Evolutionary conservation across 2,329 filamentous ascomycete species (phyloP).

Genomic region (Alternaria metachromatica): DNA sequence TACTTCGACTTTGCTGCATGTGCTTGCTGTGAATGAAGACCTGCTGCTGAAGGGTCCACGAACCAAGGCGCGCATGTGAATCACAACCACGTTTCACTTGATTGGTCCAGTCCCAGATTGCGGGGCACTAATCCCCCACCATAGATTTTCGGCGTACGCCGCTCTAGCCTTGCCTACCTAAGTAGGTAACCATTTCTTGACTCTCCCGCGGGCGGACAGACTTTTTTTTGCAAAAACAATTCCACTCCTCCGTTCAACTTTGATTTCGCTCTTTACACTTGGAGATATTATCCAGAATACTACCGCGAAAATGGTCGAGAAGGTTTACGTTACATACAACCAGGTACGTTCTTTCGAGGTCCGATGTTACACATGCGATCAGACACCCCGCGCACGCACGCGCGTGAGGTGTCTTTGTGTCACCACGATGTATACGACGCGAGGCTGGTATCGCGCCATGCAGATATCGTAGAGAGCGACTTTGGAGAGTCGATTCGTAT

Average conservation of each 20-base stretch:
- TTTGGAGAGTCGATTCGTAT: not conserved
- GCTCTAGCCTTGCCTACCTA: conserved; percentile 14
- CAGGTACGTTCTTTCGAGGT: conserved; percentile 41
- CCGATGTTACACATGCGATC: conserved; percentile 11
- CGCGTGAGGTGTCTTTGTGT: conserved; percentile 11
- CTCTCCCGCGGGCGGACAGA: conserved; percentile 13
- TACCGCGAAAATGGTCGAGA: conserved; percentile 48
- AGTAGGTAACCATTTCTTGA: conserved; percentile 13
- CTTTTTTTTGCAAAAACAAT: conserved; percentile 11
- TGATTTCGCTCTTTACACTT: not conserved
- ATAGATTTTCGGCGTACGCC: conserved; percentile 14
- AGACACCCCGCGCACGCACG: conserved; percentile 10
- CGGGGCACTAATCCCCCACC: conserved; percentile 10
- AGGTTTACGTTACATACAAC: conserved; percentile 54
- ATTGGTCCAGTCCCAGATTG: conserved; percentile 1
- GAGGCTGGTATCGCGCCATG: not conserved
- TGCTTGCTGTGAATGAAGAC: not conserved
- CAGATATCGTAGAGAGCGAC: not conserved
- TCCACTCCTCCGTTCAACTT: not conserved
- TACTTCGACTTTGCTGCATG: not conserved
- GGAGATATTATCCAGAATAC: conserved; percentile 1
- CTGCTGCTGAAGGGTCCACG: not conserved
- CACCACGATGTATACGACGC: not conserved
- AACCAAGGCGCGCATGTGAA: not conserved
- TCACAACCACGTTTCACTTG: not conserved